phyloP scores from a whole-genome alignment of 495 filamentous ascomycete genomes.

The Apiosordaria backusii region DNA sequence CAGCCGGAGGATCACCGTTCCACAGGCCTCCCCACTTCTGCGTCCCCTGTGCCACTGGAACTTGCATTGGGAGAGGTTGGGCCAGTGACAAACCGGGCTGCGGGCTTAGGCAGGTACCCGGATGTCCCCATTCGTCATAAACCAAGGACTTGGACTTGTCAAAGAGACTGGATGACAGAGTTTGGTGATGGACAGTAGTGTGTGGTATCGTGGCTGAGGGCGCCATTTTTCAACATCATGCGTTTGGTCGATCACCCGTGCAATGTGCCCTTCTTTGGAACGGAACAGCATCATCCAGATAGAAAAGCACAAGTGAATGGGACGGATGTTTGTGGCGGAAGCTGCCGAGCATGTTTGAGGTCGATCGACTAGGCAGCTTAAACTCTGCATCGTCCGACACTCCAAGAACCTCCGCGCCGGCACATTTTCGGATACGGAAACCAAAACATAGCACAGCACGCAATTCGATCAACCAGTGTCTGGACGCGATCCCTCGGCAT shows the following conservation, averaged over 20 bases:
- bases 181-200: neutral
- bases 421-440: neutral
- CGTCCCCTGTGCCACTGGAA: neutral
- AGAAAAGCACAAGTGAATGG: too few species aligned
- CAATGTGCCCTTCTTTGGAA: neutral
- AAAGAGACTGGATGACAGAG: neutral
- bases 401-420: neutral
- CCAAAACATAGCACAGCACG: neutral
- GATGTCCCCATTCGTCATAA: neutral
- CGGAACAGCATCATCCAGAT: neutral
- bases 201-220: neutral
- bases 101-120: neutral
- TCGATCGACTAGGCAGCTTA: neutral
- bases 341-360: conserved; percentile 6
- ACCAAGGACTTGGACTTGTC: neutral
- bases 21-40: conserved; percentile 1
- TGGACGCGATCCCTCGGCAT: neutral
- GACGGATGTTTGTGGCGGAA: neutral
- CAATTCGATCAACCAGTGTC: neutral
- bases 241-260: neutral
- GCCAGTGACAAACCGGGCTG: neutral
- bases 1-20: neutral
- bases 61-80: neutral
- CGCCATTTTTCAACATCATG: neutral
- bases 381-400: neutral